Percentiles rank a stretch among this genome's conserved stretches.
These are phyloP conservation scores for Capsella bursapastoris DNA, from an alignment of 345 rosid genomes.

Conservation along the genomic window DNA sequence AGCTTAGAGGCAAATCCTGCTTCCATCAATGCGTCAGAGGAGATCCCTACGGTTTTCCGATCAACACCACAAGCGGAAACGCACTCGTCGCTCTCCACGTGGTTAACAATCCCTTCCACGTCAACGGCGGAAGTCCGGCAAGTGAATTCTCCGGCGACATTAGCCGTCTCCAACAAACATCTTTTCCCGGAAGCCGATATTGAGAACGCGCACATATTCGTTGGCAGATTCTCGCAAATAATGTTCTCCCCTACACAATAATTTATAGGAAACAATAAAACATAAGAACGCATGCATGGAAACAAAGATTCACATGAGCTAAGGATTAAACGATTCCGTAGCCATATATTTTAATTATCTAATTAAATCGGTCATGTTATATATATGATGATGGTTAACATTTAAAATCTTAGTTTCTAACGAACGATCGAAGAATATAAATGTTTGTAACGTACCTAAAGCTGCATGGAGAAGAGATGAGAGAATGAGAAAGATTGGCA, in stretches of 20 bases:
- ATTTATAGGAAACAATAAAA: background rate
- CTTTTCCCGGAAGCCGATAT: constrained; percentile 80
- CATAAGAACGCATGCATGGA: background rate
- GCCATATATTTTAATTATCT: no score
- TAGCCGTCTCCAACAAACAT: constrained; percentile 74
- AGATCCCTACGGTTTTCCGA: constrained; percentile 80
- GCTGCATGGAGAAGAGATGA: constrained; percentile 71
- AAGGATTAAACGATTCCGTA: background rate
- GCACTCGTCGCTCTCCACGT: constrained; percentile 79
- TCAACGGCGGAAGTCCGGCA: constrained; percentile 88
- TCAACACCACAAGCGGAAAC: constrained; percentile 82
- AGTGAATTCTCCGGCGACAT: constrained; percentile 57
- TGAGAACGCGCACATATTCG: constrained; percentile 70
- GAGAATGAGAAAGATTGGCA: constrained; percentile 55
- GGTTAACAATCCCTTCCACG: constrained; percentile 72
- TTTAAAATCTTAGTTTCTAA: no score
- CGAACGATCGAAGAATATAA: no score
- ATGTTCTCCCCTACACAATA: constrained; percentile 54
- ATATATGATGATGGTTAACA: background rate
- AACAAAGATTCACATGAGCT: background rate
- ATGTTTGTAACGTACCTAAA: constrained; percentile 55
- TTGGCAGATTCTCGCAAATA: constrained; percentile 72
- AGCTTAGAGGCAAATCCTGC: constrained; percentile 77
- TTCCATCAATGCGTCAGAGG: constrained; percentile 88
- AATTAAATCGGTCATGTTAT: background rate